Evolutionary conservation across 179 eudicot species (phyloP), one percentile per base, ranked within the genome.

Genomic region (Actinidia chinensis): DNA sequence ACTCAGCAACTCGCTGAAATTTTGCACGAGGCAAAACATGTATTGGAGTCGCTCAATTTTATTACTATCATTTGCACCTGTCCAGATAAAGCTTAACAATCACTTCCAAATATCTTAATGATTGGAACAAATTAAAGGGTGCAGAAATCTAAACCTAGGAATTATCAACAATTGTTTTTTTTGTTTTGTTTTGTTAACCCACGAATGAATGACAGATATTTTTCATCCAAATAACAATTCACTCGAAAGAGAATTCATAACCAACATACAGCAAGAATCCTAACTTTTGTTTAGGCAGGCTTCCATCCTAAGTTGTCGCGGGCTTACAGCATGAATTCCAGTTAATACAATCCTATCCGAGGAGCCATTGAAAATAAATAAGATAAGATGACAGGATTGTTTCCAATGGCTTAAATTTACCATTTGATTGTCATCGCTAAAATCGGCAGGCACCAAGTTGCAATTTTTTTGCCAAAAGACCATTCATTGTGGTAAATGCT

Each of bases 361-460:
- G 51, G 51, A 33, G 64, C 12, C n/a, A 28, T 5, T 73, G 25
- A 11, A 64, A 64, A 64, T 64, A 73, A 73, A 73, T 44, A 18
- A 13, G 4, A 17, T 15, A 15, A 0, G 1, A 61, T 13, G 23
- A 52, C 9, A 5, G 43, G 43, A 46, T 43, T 22, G 23, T 28
- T 18, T 52, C n/a, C 28, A 33, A 28, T 61, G 68, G 25, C 79
- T 17, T 23, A 63, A 64, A 48, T 5, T 42, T 5, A 23, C 71
- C 71, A 67, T 42, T 66, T 42, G 11, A 67, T 67, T 42, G 11
- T 28, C 64, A 3, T 22, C 17, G 13, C 43, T 5, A 18, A 64
- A 28, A 64, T 14, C 18, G 18, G 14, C 43, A 64, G 3, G 68
- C 18, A 28, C 13, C 17, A 36, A 64, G 40, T 64, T 5, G 5